A percentile compares a stretch with the other conserved stretches of the same genome.
phyloP scores from a whole-genome alignment of 2,329 filamentous ascomycete species.

The Diaporthe ilicicola region DNA sequence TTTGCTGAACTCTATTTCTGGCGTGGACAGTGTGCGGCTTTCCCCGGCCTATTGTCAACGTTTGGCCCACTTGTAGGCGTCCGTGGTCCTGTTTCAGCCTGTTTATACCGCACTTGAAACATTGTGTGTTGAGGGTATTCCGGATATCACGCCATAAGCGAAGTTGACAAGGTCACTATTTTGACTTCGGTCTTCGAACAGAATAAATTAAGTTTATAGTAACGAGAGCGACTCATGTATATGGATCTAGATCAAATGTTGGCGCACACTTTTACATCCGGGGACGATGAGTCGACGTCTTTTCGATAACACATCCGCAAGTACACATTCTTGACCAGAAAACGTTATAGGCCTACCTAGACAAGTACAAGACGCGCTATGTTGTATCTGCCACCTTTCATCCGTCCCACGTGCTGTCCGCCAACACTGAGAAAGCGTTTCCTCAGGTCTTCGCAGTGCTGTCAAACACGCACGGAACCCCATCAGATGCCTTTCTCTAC shows the following conservation, averaged over 20 bases:
- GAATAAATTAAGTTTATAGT: background rate
- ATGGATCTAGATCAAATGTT: no score
- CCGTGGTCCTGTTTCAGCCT: slow-evolving; percentile 8
- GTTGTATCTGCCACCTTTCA: background rate
- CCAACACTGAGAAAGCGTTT: background rate
- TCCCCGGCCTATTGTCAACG: background rate
- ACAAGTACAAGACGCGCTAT: background rate
- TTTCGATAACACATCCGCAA: background rate
- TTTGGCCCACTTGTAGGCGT: background rate
- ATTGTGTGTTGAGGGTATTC: background rate
- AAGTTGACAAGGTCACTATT: background rate
- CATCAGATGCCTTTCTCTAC: background rate
- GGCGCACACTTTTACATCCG: background rate
- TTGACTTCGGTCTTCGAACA: background rate
- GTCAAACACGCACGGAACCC: background rate
- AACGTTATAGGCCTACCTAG: background rate
- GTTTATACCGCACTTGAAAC: slow-evolving; percentile 12
- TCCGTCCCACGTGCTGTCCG: background rate
- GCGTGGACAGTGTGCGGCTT: background rate
- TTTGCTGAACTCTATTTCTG: background rate
- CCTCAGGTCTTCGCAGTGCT: background rate
- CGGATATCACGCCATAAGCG: background rate
- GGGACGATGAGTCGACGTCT: background rate
- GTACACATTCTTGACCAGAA: background rate
- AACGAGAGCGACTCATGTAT: background rate